Conservation (phyloP, 306 rosid species). For the Urtica urens region DNA sequence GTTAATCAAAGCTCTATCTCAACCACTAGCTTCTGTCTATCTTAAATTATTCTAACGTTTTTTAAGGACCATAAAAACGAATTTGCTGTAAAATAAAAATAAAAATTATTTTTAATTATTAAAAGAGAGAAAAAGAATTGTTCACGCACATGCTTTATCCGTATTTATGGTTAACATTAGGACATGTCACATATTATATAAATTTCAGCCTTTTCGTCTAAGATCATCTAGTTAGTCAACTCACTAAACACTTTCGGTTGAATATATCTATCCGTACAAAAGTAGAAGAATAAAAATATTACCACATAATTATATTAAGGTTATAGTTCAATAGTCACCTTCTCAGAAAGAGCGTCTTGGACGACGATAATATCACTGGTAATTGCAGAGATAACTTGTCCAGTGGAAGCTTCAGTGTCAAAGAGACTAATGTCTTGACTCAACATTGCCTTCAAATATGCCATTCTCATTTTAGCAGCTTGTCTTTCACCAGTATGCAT, state of each 20-base stretch:
- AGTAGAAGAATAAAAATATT: not conserved
- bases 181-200: no score
- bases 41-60: no score
- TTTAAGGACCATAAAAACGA: no score
- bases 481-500: slow-evolving; percentile 94
- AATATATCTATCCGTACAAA: no score
- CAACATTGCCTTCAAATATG: slow-evolving; percentile 74
- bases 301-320: not conserved
- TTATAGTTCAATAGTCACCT: slow-evolving; percentile 23
- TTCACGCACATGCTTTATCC: no score
- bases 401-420: slow-evolving; percentile 86
- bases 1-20: not conserved
- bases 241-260: no score
- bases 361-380: slow-evolving; percentile 78
- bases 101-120: no score
- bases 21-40: not conserved
- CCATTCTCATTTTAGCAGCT: slow-evolving; percentile 96
- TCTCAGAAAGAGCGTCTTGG: slow-evolving; percentile 93
- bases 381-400: slow-evolving; percentile 82
- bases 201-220: no score
- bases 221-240: no score
- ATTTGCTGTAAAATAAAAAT: no score
- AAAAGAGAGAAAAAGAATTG: no score
- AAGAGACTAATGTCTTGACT: slow-evolving; percentile 84
- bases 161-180: no score